Conservation (phyloP, 2,329 filamentous ascomycete genomes). For the Coniosporium tulheliwenetii region DNA sequence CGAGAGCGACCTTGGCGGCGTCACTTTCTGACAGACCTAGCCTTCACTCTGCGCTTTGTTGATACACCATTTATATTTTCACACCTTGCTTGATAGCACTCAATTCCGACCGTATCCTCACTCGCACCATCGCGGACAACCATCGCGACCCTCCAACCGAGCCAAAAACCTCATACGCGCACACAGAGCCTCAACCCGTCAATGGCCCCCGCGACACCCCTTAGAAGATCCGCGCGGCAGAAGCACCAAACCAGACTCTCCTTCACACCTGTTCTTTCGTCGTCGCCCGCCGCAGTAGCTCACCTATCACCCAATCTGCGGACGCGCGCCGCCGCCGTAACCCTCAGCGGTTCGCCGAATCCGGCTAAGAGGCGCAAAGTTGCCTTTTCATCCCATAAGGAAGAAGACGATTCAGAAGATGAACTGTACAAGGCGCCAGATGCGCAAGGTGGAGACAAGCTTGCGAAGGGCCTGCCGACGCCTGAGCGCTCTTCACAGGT, state of each 20-base stretch:
- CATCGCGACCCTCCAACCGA: neutral
- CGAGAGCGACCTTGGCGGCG: neutral
- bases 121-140: neutral
- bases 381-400: conserved; percentile 5
- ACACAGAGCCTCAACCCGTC: neutral
- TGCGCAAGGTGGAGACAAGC: no score
- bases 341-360: conserved; percentile 11
- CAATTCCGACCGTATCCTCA: neutral
- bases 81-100: neutral
- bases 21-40: neutral
- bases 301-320: conserved; percentile 15
- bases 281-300: conserved; percentile 18
- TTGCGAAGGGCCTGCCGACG: no score
- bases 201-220: neutral
- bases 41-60: neutral
- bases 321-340: conserved; percentile 17
- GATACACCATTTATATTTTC: neutral
- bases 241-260: conserved; percentile 25
- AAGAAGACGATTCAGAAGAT: conserved; percentile 5
- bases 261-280: conserved; percentile 26
- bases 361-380: conserved; percentile 11
- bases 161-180: neutral
- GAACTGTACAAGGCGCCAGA: neutral
- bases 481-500: no score
- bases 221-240: neutral